Base-by-base conservation (phyloP, 306 rosid species). In the Luffa aegyptiaca region DNA sequence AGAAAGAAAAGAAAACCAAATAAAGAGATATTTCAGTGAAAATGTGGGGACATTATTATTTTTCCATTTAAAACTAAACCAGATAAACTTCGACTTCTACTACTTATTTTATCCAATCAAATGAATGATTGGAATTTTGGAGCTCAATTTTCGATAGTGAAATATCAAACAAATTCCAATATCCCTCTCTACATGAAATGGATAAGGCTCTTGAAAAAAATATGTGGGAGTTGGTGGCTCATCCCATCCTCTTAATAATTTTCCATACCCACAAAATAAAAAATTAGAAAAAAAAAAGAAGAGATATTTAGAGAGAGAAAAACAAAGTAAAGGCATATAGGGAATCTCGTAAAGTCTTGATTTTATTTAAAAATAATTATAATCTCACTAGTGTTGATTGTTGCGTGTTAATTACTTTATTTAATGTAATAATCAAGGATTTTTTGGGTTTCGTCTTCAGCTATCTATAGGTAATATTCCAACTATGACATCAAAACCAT, bases 211-310 rank as follows among this genome's bases (percentile, higher is more conserved):
- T 74, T 74, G 44, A 31, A 31, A 46, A 64, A 74, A 21, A 16
- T 73, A 42, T n/a, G 75, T 74, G 58, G 77, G 58, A 48, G 58
- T 72, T 49, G 78, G 62, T 74, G 62, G 78, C 41, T 45, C 21
- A 49, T 48, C 62, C 78, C 75, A 69, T 69, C 75, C 61, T 16
- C 57, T 51, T 10, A 51, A 74, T 74, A 74, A 33, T 73, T 74
- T 72, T 74, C 6, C 45, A 51, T 73, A 48, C 13, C 76, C 36
- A 44, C n/a, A 70, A 70, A 70, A 70, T 17, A 66, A 66, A 36
- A 36, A 35, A 36, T 5, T 3, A 10, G 4, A 41, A 3, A 10
- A 18, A 41, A n/a, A 69, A 41, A 18, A 11, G 9, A 20, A 20
- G 6, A 61, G 37, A 69, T 42, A 69, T 11, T 69, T n/a, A n/a